phyloP scores from a whole-genome alignment of 805 yeast genomes.

The Dipodascus geniculatus region DNA sequence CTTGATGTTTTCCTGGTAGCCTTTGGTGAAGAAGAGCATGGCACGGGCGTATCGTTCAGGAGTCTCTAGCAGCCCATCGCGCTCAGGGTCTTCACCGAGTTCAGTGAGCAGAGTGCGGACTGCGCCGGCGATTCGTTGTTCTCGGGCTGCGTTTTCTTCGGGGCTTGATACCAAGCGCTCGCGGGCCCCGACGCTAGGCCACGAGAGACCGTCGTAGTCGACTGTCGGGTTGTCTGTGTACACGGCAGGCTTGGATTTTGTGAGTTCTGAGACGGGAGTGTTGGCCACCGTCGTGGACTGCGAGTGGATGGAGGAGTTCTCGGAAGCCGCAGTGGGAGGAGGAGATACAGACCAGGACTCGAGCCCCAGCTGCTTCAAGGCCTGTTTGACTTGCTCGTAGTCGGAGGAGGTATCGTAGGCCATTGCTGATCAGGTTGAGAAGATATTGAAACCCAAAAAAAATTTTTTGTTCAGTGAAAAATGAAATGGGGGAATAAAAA shows the following conservation, averaged over 20 bases:
- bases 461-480: neutral
- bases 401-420: neutral
- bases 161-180: slow-evolving; percentile 55
- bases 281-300: neutral
- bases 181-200: slow-evolving; percentile 88
- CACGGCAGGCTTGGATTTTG: neutral
- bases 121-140: slow-evolving; percentile 71
- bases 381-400: slow-evolving; percentile 1
- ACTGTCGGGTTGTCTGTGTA: slow-evolving; percentile 76
- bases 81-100: slow-evolving; percentile 77
- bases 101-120: slow-evolving; percentile 62
- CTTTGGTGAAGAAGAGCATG: slow-evolving; percentile 89
- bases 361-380: neutral
- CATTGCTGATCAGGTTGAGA: neutral
- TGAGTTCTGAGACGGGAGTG: neutral
- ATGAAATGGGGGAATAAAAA: neutral
- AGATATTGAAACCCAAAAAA: neutral
- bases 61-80: slow-evolving; percentile 88
- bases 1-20: slow-evolving; percentile 86
- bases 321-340: neutral
- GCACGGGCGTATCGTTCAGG: slow-evolving; percentile 96
- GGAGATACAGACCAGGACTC: neutral
- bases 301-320: neutral
- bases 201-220: slow-evolving; percentile 81
- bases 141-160: slow-evolving; percentile 56